These are phyloP conservation scores for Aspergillus tubingensis DNA, from an alignment of 2,329 filamentous ascomycete genomes.

Conservation along the genomic window DNA sequence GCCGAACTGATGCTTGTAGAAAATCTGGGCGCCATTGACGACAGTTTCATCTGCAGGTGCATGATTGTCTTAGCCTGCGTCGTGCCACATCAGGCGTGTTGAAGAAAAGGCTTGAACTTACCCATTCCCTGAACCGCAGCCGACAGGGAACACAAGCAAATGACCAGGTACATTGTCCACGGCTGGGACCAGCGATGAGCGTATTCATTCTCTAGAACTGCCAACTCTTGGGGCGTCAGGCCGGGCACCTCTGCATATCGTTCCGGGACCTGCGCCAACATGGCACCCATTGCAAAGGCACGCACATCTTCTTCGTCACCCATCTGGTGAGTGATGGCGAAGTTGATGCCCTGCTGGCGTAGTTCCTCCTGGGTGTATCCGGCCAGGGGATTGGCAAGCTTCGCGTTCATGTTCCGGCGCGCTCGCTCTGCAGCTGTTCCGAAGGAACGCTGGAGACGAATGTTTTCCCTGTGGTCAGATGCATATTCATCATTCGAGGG, in stretches of 20 bases:
- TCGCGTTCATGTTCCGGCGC: slow-evolving; percentile 48
- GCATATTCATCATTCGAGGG: slow-evolving; percentile 18
- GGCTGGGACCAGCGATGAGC: slow-evolving; percentile 71
- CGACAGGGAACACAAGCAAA: slow-evolving; percentile 66
- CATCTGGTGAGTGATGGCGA: slow-evolving; percentile 58
- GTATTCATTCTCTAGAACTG: slow-evolving; percentile 61
- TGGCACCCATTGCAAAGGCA: slow-evolving; percentile 61
- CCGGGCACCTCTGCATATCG: slow-evolving; percentile 54
- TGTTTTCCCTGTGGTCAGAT: slow-evolving; percentile 18
- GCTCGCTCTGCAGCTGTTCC: slow-evolving; percentile 43
- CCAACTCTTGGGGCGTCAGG: slow-evolving; percentile 60
- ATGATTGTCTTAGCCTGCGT: neutral
- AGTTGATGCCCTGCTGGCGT: slow-evolving; percentile 58
- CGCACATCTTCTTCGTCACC: slow-evolving; percentile 58
- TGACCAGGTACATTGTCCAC: slow-evolving; percentile 64
- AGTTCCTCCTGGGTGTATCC: slow-evolving; percentile 55
- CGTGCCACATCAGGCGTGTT: neutral
- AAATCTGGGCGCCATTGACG: slow-evolving; percentile 68
- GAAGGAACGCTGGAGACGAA: slow-evolving; percentile 26
- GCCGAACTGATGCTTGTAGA: slow-evolving; percentile 63
- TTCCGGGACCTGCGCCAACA: slow-evolving; percentile 58
- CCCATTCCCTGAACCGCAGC: slow-evolving; percentile 72
- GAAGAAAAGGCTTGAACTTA: slow-evolving; percentile 21
- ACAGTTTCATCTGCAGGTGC: slow-evolving; percentile 63
- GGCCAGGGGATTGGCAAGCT: slow-evolving; percentile 56